Percentiles rank a stretch among this genome's conserved stretches.
Evolutionary conservation across 371 early-diverging fungal species (phyloP).

Genomic region (Lichtheimia hyalospora): DNA sequence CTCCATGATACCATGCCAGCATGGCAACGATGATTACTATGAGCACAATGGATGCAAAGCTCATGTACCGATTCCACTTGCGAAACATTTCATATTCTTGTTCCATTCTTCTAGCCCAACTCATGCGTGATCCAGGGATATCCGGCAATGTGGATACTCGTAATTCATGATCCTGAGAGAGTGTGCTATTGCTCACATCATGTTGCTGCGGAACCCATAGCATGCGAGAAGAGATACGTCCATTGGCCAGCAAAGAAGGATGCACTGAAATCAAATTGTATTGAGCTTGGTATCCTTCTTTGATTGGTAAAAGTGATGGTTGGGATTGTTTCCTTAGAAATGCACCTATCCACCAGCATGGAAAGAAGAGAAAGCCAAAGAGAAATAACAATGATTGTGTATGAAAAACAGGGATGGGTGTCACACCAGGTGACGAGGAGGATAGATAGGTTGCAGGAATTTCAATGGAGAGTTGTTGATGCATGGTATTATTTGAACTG

Average conservation of each 20-base stretch:
- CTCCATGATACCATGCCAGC: slow-evolving; percentile 30
- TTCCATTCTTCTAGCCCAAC: background rate
- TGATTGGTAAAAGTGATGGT: background rate
- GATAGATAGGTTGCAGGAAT: background rate
- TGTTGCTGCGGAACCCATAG: slow-evolving; percentile 12
- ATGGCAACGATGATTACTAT: slow-evolving; percentile 15
- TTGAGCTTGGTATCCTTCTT: background rate
- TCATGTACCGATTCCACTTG: slow-evolving; percentile 32
- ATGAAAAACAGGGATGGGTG: slow-evolving; percentile 35
- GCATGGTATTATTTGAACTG: background rate
- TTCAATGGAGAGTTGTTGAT: background rate
- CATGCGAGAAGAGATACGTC: slow-evolving; percentile 17
- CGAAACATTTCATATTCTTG: slow-evolving; percentile 19
- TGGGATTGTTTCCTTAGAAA: slow-evolving; percentile 7
- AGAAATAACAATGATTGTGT: slow-evolving; percentile 39
- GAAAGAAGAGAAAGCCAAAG: slow-evolving; percentile 46
- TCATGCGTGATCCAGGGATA: background rate
- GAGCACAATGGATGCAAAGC: slow-evolving; percentile 23
- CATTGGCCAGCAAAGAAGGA: slow-evolving; percentile 37
- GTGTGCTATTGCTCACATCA: background rate
- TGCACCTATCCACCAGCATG: slow-evolving; percentile 49
- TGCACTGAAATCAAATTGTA: slow-evolving; percentile 18
- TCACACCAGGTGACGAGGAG: slow-evolving; percentile 19
- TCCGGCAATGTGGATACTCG: background rate
- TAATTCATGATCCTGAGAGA: no score